Base-by-base conservation (phyloP, 139 green algal species). In the Volvox africanus region DNA sequence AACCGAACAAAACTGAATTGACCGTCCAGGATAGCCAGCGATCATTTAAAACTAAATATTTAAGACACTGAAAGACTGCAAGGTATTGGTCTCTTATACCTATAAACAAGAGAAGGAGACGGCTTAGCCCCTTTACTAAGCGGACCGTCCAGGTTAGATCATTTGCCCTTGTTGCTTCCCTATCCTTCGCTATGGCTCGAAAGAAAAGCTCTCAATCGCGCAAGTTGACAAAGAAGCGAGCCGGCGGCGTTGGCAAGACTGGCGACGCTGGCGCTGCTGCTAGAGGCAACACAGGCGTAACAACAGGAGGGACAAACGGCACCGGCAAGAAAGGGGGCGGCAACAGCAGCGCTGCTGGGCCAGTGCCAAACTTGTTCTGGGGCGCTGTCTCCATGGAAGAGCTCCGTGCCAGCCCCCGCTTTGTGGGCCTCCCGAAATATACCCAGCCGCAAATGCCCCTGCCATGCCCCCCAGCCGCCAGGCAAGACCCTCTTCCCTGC, bases 321-420 rank as follows among this genome's bases (percentile, higher is more conserved):
- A 82, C 24, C 76, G 2, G 21, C 71, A 18, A 61, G 33, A 82
- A 82, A 61, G 12, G 14, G 11, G 78, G 78, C 78, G 20, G 36
- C 78, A 65, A 20, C 36, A 26, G 35, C 26, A 67, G 37, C 65
- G 2, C 26, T 2, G 19, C 33, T 44, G 71, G 73, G 30, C 73
- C 71, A 0, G 69, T 76, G 1, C 86, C 86, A 12, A 90, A 90
- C 69, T 44, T 90, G 19, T 90, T 44, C n/a, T 90, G 86, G 86
- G 86, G 86, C 18, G 0, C 36, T 32, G 73, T 90, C 2, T 65
- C 71, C 12, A 62, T 62, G 55, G 86, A 67, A 0, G 35, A 90
- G 73, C 86, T 90, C 44, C 71, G 86, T 0, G 50, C 50, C 44
- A 32, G 16, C 26, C 30, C 50, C 21, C 86, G 86, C 30, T 90